A percentile compares a stretch with the other conserved stretches of the same genome.
Conservation (phyloP, 176 grass and related monocot species). For the Bolboschoenus planiculmis region DNA sequence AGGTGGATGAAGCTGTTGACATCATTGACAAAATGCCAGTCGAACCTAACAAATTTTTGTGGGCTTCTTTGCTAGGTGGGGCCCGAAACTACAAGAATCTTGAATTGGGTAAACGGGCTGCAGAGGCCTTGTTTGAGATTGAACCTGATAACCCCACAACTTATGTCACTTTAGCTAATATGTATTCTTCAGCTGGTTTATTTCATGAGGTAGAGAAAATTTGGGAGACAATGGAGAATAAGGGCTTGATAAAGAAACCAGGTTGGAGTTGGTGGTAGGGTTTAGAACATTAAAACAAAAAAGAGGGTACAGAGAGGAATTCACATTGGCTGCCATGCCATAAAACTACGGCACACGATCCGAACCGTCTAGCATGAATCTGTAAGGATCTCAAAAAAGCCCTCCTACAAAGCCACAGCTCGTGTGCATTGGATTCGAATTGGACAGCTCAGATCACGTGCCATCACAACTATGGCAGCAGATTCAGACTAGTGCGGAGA, state of each 20-base stretch:
- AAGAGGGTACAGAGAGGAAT: too few species aligned
- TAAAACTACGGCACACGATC: too few species aligned
- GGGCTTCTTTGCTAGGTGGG: conserved; percentile 72
- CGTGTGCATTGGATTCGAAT: too few species aligned
- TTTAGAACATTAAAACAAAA: too few species aligned
- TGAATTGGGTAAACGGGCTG: conserved; percentile 38
- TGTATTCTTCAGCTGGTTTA: conserved; percentile 46
- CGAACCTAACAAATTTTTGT: conserved; percentile 76
- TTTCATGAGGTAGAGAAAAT: conserved; percentile 59
- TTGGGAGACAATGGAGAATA: conserved; percentile 50
- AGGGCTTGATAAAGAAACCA: conserved; percentile 51
- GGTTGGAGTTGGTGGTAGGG: conserved; percentile 47
- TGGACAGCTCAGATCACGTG: too few species aligned
- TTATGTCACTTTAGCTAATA: conserved; percentile 77
- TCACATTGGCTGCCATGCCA: too few species aligned
- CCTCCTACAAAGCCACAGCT: too few species aligned
- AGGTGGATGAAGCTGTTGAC: conserved; percentile 51
- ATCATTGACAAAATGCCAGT: conserved; percentile 48
- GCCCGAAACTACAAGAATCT: conserved; percentile 65
- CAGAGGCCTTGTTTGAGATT: conserved; percentile 62
- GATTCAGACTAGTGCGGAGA: too few species aligned
- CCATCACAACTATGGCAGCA: too few species aligned
- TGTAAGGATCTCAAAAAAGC: too few species aligned
- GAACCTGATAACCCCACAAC: conserved; percentile 79
- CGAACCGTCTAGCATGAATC: too few species aligned